Evolutionary conservation across 108 stramenopile genomes (phyloP).

Genomic region (Cyclotella choctawhatcheeana): DNA sequence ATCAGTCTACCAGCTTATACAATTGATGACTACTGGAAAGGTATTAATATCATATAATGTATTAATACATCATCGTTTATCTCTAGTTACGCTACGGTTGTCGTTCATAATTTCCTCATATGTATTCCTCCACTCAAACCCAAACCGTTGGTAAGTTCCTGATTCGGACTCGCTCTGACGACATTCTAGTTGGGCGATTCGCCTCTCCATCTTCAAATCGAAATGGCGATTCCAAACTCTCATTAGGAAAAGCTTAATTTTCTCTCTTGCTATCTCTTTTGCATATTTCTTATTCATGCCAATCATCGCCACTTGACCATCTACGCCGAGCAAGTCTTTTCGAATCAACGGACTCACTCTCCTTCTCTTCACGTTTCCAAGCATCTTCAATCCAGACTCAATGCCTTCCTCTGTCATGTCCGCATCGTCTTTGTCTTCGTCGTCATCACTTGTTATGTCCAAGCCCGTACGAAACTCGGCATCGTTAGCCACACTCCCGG

Average conservation of each 20-base stretch:
- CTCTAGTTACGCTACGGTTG: neutral
- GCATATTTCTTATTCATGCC: neutral
- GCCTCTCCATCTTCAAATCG: neutral
- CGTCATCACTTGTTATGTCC: no score
- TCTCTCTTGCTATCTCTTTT: neutral
- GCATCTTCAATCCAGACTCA: neutral
- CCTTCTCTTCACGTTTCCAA: neutral
- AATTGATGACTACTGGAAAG: neutral
- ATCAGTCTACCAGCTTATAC: neutral
- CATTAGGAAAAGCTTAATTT: neutral
- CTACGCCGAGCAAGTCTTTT: neutral
- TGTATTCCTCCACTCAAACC: neutral
- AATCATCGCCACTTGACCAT: neutral
- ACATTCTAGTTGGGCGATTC: neutral
- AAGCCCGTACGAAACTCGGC: neutral
- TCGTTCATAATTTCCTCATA: neutral
- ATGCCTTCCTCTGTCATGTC: neutral
- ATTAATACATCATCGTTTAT: neutral
- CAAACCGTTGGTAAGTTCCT: neutral
- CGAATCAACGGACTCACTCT: neutral
- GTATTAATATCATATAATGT: neutral
- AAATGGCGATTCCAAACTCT: neutral
- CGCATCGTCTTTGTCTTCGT: neutral
- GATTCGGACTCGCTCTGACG: neutral
- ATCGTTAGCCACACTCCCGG: neutral